phyloP scores from a whole-genome alignment of 108 stramenopile genomes.

The Mediolabrus comicus region DNA sequence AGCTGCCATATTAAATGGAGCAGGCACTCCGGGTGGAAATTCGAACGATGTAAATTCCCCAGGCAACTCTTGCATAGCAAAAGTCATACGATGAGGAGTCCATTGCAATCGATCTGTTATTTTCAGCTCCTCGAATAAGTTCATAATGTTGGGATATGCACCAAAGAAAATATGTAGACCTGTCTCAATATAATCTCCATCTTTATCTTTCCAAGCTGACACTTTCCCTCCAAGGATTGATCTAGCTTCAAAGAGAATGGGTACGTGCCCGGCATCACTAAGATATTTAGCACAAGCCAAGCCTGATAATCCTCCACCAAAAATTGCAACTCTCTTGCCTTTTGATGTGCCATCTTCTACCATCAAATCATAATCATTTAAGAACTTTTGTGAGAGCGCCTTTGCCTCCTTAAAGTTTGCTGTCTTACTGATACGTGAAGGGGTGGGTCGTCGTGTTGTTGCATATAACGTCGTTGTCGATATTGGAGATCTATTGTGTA shows the following conservation, averaged over 20 bases:
- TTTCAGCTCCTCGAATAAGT: constrained; percentile 67
- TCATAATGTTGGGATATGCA: constrained; percentile 85
- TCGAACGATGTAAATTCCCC: constrained; percentile 98
- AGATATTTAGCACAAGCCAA: constrained; percentile 78
- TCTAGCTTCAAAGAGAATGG: constrained; percentile 64
- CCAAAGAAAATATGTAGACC: constrained; percentile 87
- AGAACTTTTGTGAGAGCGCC: constrained; percentile 32
- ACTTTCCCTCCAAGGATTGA: constrained; percentile 74
- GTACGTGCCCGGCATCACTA: constrained; percentile 73
- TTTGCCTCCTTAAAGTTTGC: constrained; percentile 42
- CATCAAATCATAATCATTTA: constrained; percentile 10
- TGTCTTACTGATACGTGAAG: constrained; percentile 43
- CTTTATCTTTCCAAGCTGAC: constrained; percentile 77
- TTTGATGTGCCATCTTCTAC: constrained; percentile 29
- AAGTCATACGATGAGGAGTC: constrained; percentile 98
- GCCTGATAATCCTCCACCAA: constrained; percentile 78
- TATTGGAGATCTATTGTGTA: neutral
- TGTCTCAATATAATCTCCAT: constrained; percentile 87
- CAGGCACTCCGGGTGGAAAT: constrained; percentile 95
- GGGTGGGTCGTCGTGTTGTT: constrained; percentile 37
- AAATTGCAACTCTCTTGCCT: constrained; percentile 69
- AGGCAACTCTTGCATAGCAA: constrained; percentile 95
- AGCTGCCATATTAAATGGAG: constrained; percentile 95
- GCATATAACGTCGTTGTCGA: neutral
- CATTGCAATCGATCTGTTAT: constrained; percentile 96